phyloP scores from a whole-genome alignment of 805 yeast species.

The Zygoascus ofunaensis region DNA sequence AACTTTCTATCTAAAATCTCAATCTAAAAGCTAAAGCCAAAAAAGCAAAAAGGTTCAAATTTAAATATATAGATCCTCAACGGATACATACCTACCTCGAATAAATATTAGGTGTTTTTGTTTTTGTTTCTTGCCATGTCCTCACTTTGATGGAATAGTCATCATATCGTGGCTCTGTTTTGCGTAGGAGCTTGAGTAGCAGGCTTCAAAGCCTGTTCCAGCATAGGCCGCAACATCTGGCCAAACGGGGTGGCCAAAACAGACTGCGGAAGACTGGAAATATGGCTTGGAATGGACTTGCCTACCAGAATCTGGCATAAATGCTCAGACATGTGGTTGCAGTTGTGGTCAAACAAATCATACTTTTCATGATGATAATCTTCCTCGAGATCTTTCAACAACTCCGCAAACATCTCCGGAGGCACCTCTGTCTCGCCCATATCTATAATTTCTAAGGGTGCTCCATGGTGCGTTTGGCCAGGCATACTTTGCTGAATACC shows the following conservation, averaged over 20 bases:
- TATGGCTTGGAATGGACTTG: conserved; percentile 43
- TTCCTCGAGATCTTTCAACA: conserved; percentile 39
- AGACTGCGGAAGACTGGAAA: conserved; percentile 42
- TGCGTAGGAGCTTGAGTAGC: conserved; percentile 12
- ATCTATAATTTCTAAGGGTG: conserved; percentile 43
- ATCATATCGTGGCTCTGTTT: conserved; percentile 7
- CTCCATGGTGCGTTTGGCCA: conserved; percentile 51
- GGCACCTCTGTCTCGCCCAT: conserved; percentile 47
- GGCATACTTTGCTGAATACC: conserved; percentile 44
- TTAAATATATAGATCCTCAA: conserved; percentile 1
- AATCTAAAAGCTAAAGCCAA: no score
- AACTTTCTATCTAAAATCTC: no score
- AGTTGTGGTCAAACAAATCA: conserved; percentile 53
- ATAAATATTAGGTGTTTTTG: no score
- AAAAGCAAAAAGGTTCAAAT: not conserved
- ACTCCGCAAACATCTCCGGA: conserved; percentile 45
- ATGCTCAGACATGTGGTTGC: conserved; percentile 59
- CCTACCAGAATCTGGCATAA: conserved; percentile 51
- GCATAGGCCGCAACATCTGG: conserved; percentile 35
- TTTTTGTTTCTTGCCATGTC: no score
- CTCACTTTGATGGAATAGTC: no score
- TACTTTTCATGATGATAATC: conserved; percentile 42
- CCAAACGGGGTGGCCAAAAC: conserved; percentile 46
- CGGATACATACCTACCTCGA: no score
- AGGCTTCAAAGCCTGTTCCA: conserved; percentile 21